Evolutionary conservation across 371 early-diverging fungal species (phyloP), one percentile per base, ranked within the genome.

Genomic region (Apophysomyces trapeziformis): DNA sequence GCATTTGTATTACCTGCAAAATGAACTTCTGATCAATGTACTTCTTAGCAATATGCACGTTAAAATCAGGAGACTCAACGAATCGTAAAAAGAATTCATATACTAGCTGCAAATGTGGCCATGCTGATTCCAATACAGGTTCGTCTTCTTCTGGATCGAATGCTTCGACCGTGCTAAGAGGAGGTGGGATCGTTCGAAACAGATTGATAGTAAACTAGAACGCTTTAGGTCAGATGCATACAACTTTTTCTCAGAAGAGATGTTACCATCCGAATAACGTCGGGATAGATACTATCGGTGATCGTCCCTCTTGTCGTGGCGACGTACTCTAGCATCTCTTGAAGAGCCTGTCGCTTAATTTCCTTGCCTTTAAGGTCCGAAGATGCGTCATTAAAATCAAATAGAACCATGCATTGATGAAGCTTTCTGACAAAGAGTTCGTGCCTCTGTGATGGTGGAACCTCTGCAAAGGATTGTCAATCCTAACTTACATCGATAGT

Each of bases 61-160:
- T 96, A 81, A 99, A 99, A 70, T 97, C 98, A 60, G 93, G 91
- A 1, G 95, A 95, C 79, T 99, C 99, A 38, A 98, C 90, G 75
- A 97, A 98, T 58, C 98, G 88, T 60, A 99, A 81, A 76, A 99
- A 97, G 74, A 97, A 94, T 71, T 95, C 96, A 78, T 99, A 99
- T 7, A 99, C 97, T 50, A 97, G 86, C 75, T 95, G 96, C 57
- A 98, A 80, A 79, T 99, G 99, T 35, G 98, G 98, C 99, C 99
- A 99, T 14, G 96, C 95, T 12, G 90, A 74, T 76, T 99, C 99
- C 46, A 96, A 79, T 1, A 95, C 92, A 3, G 97, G 97, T 74
- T 99, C 99, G 73, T 99, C 99, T 72, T 99, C 99, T 71, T 99
- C 99, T 5, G 97, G 97, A 77, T 99, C 99, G 71, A 93, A 97